phyloP scores from a whole-genome alignment of 805 yeast genomes.

The Lipomyces sp. region DNA sequence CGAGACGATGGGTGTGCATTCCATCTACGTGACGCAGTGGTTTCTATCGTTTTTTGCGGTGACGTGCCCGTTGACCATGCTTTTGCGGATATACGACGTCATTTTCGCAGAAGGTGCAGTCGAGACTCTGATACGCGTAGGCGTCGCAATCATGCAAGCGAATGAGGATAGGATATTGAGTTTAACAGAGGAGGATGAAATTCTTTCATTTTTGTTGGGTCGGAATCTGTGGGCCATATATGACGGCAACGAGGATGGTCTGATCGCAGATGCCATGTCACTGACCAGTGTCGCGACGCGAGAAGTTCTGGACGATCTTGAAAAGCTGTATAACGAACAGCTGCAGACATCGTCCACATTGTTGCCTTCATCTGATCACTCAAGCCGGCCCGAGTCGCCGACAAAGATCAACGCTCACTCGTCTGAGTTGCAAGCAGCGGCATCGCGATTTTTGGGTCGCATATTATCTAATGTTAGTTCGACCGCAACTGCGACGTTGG shows the following conservation, averaged over 20 bases:
- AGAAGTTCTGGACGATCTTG: conserved; percentile 22
- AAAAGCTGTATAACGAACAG: conserved; percentile 6
- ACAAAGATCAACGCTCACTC: conserved; percentile 10
- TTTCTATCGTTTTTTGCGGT: conserved; percentile 58
- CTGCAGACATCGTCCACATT: not conserved
- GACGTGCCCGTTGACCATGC: conserved; percentile 55
- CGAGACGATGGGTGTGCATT: conserved; percentile 42
- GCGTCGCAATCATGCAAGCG: conserved; percentile 50
- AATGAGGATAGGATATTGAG: conserved; percentile 44
- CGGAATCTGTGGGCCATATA: conserved; percentile 45
- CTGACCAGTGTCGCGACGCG: conserved; percentile 27
- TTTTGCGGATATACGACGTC: conserved; percentile 50
- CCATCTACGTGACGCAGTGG: conserved; percentile 60
- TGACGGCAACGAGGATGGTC: conserved; percentile 39
- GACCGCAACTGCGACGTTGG: too few species aligned
- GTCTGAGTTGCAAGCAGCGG: conserved; percentile 25
- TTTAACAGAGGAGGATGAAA: conserved; percentile 43
- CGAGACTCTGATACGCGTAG: conserved; percentile 53
- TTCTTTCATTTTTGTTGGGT: conserved; percentile 44
- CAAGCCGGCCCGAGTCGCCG: not conserved
- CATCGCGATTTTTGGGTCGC: conserved; percentile 25
- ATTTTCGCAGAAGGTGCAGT: conserved; percentile 54
- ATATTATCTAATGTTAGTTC: conserved; percentile 16
- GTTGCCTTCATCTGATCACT: too few species aligned
- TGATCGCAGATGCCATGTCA: conserved; percentile 37